Evolutionary conservation across 2,329 filamentous ascomycete species (phyloP).

Genomic region (Didymosphaeria variabile): DNA sequence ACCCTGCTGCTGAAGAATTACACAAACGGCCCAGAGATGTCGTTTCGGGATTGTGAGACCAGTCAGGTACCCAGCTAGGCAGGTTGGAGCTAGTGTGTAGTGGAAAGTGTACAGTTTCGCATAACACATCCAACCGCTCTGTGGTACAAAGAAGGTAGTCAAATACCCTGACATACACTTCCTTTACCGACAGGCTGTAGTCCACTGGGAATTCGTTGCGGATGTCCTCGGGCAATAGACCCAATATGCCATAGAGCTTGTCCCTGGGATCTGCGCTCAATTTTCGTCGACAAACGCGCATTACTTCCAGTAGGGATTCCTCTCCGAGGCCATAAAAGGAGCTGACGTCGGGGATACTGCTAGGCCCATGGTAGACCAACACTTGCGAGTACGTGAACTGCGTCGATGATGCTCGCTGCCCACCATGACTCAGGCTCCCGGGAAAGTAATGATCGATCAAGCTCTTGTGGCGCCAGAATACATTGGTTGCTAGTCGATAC

Average conservation of each 20-base stretch:
- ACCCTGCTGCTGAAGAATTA: constrained; percentile 32
- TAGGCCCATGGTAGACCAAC: constrained; percentile 28
- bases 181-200: constrained; percentile 43
- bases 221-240: constrained; percentile 38
- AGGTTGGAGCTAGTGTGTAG: constrained; percentile 35
- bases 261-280: constrained; percentile 45
- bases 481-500: constrained; percentile 29
- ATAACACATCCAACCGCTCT: constrained; percentile 46
- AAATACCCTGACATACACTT: constrained; percentile 49
- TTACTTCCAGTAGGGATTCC: constrained; percentile 32
- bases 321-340: constrained; percentile 22
- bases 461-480: constrained; percentile 26
- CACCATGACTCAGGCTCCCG: constrained; percentile 7
- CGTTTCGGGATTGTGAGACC: constrained; percentile 40
- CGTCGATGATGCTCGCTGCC: constrained; percentile 10
- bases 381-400: constrained; percentile 21
- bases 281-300: constrained; percentile 37
- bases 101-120: constrained; percentile 48
- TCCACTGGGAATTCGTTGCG: constrained; percentile 40
- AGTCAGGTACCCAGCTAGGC: constrained; percentile 51
- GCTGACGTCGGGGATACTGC: constrained; percentile 23
- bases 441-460: constrained; percentile 23
- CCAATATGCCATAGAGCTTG: constrained; percentile 50
- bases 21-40: constrained; percentile 23
- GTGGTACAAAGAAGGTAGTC: constrained; percentile 39